Base-by-base conservation (phyloP, 305 asterid species). In the Fraxinus xanthoxyloides region DNA sequence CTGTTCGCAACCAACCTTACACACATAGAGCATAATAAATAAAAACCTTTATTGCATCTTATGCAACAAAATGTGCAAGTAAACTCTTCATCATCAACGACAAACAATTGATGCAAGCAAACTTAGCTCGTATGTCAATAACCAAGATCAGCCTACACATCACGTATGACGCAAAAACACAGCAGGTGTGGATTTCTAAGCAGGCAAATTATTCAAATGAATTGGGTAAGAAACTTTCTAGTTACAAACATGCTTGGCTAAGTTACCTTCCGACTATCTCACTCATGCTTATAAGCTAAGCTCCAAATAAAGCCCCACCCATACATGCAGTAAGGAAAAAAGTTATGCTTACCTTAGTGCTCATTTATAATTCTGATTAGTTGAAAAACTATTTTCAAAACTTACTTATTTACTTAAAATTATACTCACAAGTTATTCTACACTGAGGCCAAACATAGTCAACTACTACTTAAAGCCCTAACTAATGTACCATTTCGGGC, bases 201-300 rank as follows among this genome's bases (percentile, higher is more conserved):
- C 79, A 81, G 69, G 46, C 26, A 76, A 75, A 73, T 51, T 65
- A 83, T 56, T 43, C 30, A 76, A 77, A 72, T 56, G 48, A 81
- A 85, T 51, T 8, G 35, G 76, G 67, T 12, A 26, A 69, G 19
- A 19, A 59, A 7, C 30, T 59, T 7, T 21, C 26, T 21, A 59
- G 12, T 56, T 67, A 30, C 35, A 67, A 30, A 17, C 75, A 30
- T 15, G 30, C 24, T 70, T 3, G 10, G 15, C 2, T 15, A 70
- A 70, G 23, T 70, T 70, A 17, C 75, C 10, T 70, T 67, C 6
- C 13, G 36, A 26, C 74, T 67, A 28, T 59, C 17, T 67, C 35
- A 12, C 36, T 26, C 4, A 34, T 24, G 74, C 74, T 67, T 28
- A 28, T 65, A 30, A 30, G 74, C 74, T 67, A 67, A 67, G 36